Percentiles rank a stretch among this genome's conserved stretches.
Evolutionary conservation across 257 asterid genomes (phyloP).

Genomic region (Plantago elongata): DNA sequence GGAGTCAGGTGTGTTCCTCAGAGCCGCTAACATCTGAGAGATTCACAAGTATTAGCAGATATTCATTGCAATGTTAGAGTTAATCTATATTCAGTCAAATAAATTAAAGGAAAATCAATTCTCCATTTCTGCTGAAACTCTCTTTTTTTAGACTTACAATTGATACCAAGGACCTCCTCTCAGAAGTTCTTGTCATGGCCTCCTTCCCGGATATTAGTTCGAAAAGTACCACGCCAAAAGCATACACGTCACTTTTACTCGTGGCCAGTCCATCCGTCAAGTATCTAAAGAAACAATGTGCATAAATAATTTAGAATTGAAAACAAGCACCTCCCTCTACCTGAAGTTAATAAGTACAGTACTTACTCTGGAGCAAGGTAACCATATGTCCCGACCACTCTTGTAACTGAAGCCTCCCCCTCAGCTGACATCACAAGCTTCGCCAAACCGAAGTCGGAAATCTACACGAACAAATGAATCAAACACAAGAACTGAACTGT

Average conservation of each 20-base stretch:
- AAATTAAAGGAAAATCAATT: not conserved
- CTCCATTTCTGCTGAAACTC: too few species aligned
- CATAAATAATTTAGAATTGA: slow-evolving; percentile 19
- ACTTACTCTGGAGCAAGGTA: slow-evolving; percentile 98
- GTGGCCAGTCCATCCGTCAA: slow-evolving; percentile 86
- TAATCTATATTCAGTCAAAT: not conserved
- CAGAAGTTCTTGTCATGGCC: slow-evolving; percentile 77
- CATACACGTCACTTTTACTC: slow-evolving; percentile 82
- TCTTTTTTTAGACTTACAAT: slow-evolving; percentile 51
- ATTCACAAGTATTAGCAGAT: slow-evolving; percentile 14
- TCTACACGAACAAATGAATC: slow-evolving; percentile 39
- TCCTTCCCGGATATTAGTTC: slow-evolving; percentile 91
- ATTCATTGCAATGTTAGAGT: not conserved
- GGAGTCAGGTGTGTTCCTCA: slow-evolving; percentile 73
- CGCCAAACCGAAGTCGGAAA: slow-evolving; percentile 94
- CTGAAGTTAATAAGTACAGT: not conserved
- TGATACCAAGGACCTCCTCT: slow-evolving; percentile 81
- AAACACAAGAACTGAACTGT: slow-evolving; percentile 1
- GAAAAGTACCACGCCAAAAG: slow-evolving; percentile 87
- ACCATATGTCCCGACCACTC: slow-evolving; percentile 94
- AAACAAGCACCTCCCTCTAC: not conserved
- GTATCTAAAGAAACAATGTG: slow-evolving; percentile 47
- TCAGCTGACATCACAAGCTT: slow-evolving; percentile 76
- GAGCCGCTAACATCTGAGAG: slow-evolving; percentile 82
- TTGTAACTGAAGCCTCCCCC: slow-evolving; percentile 83